These are phyloP conservation scores for Linum trigynum DNA, from an alignment of 345 rosid species.

Conservation along the genomic window DNA sequence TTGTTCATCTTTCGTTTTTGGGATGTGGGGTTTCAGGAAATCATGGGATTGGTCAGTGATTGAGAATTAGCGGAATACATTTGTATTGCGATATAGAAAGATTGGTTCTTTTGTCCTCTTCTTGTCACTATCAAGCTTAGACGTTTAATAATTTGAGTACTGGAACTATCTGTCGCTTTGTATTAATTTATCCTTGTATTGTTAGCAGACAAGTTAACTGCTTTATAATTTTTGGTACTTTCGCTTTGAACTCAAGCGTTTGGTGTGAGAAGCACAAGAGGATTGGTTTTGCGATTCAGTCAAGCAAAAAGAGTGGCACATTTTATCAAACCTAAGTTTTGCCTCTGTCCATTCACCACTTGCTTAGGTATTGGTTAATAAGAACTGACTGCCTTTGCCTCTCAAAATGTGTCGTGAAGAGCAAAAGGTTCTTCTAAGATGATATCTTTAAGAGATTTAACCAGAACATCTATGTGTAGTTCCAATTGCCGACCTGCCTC, in stretches of 20 bases:
- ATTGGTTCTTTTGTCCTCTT: not conserved
- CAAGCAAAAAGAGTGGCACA: not conserved
- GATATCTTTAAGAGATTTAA: too few relatives aligned
- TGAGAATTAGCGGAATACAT: not conserved
- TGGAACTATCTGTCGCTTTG: not conserved
- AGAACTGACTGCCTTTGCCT: too few relatives aligned
- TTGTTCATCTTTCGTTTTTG: slow-evolving; percentile 5
- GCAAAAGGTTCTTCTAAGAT: too few relatives aligned
- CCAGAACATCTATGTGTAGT: too few relatives aligned
- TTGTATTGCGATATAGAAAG: not conserved
- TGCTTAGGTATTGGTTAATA: too few relatives aligned
- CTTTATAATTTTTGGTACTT: not conserved
- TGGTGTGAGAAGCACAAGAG: not conserved
- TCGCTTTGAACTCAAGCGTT: not conserved
- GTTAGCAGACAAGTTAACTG: not conserved
- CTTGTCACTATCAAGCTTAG: not conserved
- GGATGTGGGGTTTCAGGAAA: not conserved
- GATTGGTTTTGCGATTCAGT: not conserved
- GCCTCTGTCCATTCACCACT: not conserved
- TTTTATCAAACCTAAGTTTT: not conserved
- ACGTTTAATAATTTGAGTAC: not conserved
- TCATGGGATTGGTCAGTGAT: not conserved
- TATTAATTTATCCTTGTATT: too few relatives aligned
- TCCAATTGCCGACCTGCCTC: too few relatives aligned
- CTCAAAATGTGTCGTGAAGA: too few relatives aligned